Conservation (phyloP, 2,329 filamentous ascomycete species). For the Pestalotiopsis fici region DNA sequence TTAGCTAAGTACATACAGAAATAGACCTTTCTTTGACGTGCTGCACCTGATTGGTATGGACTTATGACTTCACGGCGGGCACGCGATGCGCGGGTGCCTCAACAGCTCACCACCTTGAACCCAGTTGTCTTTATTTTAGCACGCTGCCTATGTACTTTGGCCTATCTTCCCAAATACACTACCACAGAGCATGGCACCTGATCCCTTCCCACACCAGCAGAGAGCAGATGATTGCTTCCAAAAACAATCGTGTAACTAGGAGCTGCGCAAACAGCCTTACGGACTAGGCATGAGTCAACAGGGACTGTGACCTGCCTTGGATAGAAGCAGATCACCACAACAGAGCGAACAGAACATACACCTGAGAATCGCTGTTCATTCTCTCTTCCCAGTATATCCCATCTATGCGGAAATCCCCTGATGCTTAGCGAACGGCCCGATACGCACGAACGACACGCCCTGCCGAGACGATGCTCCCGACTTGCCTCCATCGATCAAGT, state of each 20-base stretch:
- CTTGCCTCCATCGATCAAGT: neutral
- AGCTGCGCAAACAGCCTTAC: neutral
- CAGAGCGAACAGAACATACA: neutral
- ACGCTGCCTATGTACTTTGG: no score
- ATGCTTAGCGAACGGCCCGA: neutral
- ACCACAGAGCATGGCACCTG: constrained; percentile 5
- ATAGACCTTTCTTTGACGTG: neutral
- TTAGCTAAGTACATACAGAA: neutral
- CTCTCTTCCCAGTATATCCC: neutral
- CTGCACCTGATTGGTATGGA: neutral
- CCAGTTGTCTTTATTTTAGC: neutral
- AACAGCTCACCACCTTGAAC: neutral
- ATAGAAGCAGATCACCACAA: neutral
- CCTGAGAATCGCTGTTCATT: neutral
- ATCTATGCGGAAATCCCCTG: neutral
- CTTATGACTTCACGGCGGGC: constrained; percentile 9
- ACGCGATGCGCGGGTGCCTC: constrained; percentile 13
- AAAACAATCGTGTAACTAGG: constrained; percentile 5
- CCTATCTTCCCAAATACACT: neutral
- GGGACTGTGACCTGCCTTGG: neutral
- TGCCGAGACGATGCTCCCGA: constrained; percentile 1
- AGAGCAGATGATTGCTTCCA: constrained; percentile 11
- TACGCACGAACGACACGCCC: neutral
- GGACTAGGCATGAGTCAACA: neutral
- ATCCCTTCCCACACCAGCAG: constrained; percentile 1